phyloP scores from a whole-genome alignment of 495 filamentous ascomycete genomes.

The Astrothelium subdiscretum region DNA sequence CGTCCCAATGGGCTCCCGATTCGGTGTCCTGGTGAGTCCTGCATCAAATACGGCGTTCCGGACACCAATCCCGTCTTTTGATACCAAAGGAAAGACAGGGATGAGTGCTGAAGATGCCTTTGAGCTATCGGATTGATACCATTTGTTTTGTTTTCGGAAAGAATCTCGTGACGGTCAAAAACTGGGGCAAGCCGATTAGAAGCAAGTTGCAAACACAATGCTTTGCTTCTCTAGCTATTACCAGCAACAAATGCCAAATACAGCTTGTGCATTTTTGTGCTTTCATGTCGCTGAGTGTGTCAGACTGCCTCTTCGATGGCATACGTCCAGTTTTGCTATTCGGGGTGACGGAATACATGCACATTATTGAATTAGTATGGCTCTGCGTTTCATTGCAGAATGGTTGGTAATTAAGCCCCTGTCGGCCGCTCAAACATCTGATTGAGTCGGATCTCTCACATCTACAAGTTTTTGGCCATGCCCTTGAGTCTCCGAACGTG shows the following conservation, averaged over 20 bases:
- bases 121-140: constrained; percentile 1
- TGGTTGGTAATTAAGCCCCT: no score
- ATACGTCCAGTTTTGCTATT: no score
- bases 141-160: not conserved
- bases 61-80: not conserved
- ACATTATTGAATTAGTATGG: no score
- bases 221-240: not conserved
- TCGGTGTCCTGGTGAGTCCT: not conserved
- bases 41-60: not conserved
- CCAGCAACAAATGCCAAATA: not conserved
- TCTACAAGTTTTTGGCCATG: no score
- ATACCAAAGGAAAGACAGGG: not conserved
- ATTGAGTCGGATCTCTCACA: not conserved
- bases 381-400: no score
- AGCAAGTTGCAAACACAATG: not conserved
- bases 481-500: not conserved
- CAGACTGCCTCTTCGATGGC: no score
- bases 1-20: not conserved
- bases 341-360: no score
- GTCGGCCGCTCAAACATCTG: no score
- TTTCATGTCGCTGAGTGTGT: no score
- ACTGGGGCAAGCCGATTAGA: not conserved
- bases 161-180: not conserved
- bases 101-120: not conserved
- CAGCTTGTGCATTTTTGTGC: not conserved